Percentiles rank a stretch among this genome's conserved stretches.
Conservation (phyloP, 2,329 filamentous ascomycete genomes). For the Sordariomycetes sp. region DNA sequence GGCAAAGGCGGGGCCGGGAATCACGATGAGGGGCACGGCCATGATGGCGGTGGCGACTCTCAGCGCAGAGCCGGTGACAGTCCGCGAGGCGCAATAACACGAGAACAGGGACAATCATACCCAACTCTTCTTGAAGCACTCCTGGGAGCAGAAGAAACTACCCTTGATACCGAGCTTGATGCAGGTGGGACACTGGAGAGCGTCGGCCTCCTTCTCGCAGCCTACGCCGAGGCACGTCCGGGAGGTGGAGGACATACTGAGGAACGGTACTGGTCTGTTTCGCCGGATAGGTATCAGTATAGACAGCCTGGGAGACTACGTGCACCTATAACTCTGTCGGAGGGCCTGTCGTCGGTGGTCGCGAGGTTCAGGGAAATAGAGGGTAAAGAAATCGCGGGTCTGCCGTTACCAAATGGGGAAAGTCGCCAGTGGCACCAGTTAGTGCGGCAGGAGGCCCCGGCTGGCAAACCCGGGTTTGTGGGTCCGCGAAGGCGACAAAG, state of each 20-base stretch:
- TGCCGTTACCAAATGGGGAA: no score
- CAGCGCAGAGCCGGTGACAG: not conserved
- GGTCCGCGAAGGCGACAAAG: not conserved
- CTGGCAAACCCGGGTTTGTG: no score
- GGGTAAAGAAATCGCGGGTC: not conserved
- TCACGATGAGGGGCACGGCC: not conserved
- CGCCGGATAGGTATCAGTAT: not conserved
- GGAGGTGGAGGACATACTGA: slow-evolving; percentile 33
- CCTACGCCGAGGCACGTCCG: slow-evolving; percentile 69
- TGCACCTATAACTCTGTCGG: not conserved
- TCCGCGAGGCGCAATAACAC: not conserved
- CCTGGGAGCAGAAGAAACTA: slow-evolving; percentile 94
- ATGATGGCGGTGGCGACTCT: not conserved
- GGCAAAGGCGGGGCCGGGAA: not conserved
- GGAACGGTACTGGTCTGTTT: not conserved
- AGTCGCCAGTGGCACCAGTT: no score
- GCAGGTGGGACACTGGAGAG: slow-evolving; percentile 88
- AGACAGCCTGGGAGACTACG: not conserved
- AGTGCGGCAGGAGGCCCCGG: no score
- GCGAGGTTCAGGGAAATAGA: not conserved
- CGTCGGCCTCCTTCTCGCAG: slow-evolving; percentile 75
- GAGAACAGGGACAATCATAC: slow-evolving; percentile 38
- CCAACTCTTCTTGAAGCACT: slow-evolving; percentile 99
- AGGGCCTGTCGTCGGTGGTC: not conserved
- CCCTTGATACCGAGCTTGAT: slow-evolving; percentile 77